These are phyloP conservation scores for Fusarium longipes DNA, from an alignment of 2,329 filamentous ascomycete species.

Conservation along the genomic window DNA sequence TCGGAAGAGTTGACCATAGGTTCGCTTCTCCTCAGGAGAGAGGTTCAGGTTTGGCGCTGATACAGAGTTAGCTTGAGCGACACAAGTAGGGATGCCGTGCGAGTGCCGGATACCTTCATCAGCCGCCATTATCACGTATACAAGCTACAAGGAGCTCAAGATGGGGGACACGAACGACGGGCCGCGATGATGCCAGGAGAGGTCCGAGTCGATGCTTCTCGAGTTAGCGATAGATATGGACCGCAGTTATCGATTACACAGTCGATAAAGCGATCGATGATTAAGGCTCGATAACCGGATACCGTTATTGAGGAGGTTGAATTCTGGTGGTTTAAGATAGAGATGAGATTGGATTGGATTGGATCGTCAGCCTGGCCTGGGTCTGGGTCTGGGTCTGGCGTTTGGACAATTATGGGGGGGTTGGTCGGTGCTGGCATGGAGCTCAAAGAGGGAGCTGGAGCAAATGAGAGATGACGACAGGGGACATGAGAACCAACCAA, in stretches of 20 bases:
- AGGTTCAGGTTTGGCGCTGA: conserved; percentile 81
- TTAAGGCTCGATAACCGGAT: conserved; percentile 19
- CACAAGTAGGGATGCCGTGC: neutral
- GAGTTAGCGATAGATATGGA: neutral
- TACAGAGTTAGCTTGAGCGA: conserved; percentile 47
- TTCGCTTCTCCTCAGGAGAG: conserved; percentile 89
- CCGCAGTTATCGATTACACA: conserved; percentile 6
- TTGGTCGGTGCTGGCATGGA: conserved; percentile 43
- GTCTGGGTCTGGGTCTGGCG: conserved; percentile 23
- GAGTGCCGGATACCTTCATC: conserved; percentile 41
- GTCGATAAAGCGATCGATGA: conserved; percentile 16
- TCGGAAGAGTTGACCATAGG: conserved; percentile 92
- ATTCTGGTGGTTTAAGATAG: conserved; percentile 36
- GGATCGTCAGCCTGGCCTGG: conserved; percentile 39
- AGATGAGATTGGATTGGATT: conserved; percentile 40
- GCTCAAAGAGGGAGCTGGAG: conserved; percentile 24
- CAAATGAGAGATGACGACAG: conserved; percentile 34
- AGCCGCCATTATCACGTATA: conserved; percentile 47
- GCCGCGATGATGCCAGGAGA: conserved; percentile 29
- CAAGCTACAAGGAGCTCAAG: conserved; percentile 44
- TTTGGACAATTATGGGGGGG: conserved; percentile 41
- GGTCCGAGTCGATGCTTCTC: conserved; percentile 3
- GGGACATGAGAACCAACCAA: conserved; percentile 37
- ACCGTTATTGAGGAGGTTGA: conserved; percentile 33
- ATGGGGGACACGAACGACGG: conserved; percentile 35